Percentiles rank a stretch among this genome's conserved stretches.
These are phyloP conservation scores for Barnettozyma hawaiiensis DNA, from an alignment of 1,139 yeast species.

Conservation along the genomic window DNA sequence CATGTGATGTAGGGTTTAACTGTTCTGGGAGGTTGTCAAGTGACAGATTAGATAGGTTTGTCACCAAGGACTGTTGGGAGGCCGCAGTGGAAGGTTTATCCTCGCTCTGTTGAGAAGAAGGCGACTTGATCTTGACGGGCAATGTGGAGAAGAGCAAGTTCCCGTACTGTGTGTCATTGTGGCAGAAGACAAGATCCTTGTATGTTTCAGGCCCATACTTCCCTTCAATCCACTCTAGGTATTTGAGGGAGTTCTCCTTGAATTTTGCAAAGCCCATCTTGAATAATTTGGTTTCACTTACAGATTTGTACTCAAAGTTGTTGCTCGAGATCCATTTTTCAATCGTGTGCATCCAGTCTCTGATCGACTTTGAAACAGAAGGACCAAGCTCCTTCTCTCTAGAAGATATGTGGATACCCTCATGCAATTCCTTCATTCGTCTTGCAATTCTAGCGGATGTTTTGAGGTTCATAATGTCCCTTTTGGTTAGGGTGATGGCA, in stretches of 20 bases:
- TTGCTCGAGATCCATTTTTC: slow-evolving; percentile 35
- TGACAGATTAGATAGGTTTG: slow-evolving; percentile 29
- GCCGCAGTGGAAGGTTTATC: slow-evolving; percentile 12
- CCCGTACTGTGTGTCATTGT: slow-evolving; percentile 95
- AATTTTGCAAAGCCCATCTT: slow-evolving; percentile 47
- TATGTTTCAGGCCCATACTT: slow-evolving; percentile 38
- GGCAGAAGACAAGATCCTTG: slow-evolving; percentile 67
- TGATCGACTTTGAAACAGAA: slow-evolving; percentile 60
- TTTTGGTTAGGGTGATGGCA: slow-evolving; percentile 65
- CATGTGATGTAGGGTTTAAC: slow-evolving; percentile 32
- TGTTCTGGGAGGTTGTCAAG: slow-evolving; percentile 27
- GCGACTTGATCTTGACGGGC: slow-evolving; percentile 23
- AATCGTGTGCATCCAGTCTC: slow-evolving; percentile 64
- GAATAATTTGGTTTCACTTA: slow-evolving; percentile 41
- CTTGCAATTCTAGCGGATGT: slow-evolving; percentile 84
- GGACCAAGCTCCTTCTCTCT: slow-evolving; percentile 55
- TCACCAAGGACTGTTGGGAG: slow-evolving; percentile 22
- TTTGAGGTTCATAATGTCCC: slow-evolving; percentile 68
- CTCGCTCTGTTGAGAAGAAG: neutral
- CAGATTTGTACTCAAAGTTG: slow-evolving; percentile 21
- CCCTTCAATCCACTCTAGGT: slow-evolving; percentile 58
- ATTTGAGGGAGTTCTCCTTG: slow-evolving; percentile 40
- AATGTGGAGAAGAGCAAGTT: slow-evolving; percentile 55
- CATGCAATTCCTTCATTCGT: slow-evolving; percentile 93
- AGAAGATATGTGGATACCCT: slow-evolving; percentile 60